phyloP scores from a whole-genome alignment of 2,329 filamentous ascomycete genomes.

The Neonectria sp. region DNA sequence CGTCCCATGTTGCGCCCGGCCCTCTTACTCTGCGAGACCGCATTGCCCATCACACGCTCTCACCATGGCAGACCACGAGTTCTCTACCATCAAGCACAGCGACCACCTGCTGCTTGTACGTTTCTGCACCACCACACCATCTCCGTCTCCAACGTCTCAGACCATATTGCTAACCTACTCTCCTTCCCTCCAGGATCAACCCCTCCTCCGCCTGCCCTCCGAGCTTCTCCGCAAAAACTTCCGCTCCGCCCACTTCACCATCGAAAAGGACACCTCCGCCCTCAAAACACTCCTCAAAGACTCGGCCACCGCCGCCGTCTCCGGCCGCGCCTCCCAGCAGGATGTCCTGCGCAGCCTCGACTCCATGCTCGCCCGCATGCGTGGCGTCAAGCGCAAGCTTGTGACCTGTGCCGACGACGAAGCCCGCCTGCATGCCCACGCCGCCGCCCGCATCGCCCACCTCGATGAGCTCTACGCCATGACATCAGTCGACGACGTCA shows the following conservation, averaged over 20 bases:
- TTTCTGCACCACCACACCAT: conserved; percentile 25
- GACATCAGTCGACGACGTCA: conserved; percentile 87
- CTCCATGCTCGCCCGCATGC: conserved; percentile 87
- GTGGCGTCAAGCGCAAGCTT: conserved; percentile 90
- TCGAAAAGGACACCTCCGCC: conserved; percentile 79
- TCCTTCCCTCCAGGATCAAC: conserved; percentile 80
- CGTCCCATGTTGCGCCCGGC: conserved; percentile 9
- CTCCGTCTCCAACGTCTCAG: conserved; percentile 19
- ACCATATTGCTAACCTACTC: conserved; percentile 9
- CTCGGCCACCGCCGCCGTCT: conserved; percentile 76
- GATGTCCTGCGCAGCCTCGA: conserved; percentile 88
- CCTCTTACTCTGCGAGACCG: neutral
- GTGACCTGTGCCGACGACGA: conserved; percentile 85
- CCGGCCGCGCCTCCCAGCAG: conserved; percentile 72
- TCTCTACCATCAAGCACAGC: conserved; percentile 80
- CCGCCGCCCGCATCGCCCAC: conserved; percentile 83
- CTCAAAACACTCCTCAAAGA: conserved; percentile 75
- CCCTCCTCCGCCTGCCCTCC: conserved; percentile 91
- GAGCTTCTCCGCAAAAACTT: conserved; percentile 96
- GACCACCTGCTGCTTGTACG: conserved; percentile 82
- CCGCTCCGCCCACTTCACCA: conserved; percentile 83
- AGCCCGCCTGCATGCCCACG: conserved; percentile 79
- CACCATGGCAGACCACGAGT: conserved; percentile 72
- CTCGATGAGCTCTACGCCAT: conserved; percentile 86
- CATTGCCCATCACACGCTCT: neutral